Base-by-base conservation (phyloP, 495 filamentous ascomycete species). In the Neurospora pannonica region DNA sequence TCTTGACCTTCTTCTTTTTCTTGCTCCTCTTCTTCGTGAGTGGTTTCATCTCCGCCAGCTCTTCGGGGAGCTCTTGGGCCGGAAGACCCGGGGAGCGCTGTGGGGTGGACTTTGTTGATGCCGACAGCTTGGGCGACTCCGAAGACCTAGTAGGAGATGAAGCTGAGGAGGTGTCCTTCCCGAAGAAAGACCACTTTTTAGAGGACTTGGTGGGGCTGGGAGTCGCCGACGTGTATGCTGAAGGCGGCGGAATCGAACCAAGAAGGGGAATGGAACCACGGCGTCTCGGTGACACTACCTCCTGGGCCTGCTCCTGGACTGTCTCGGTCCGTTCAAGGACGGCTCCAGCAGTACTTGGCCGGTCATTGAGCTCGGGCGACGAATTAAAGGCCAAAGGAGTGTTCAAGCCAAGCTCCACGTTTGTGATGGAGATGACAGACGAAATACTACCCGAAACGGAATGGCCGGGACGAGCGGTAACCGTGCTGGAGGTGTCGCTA, bases 1-100 rank as follows among this genome's bases (percentile, higher is more conserved):
- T 89, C 75, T 91, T 93, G 72, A 94, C 92, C 81, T 90, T 93
- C 79, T 93, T 93, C 76, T 92, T 89, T 78, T 90, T 91, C 81
- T 93, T 92, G 54, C 84, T 86, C 17, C 83, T 78, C 79, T 92
- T 94, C 75, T 85, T 85, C 40, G 69, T 75, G 11, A 75, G 54
- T 1, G 76, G 77, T 70, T 82, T 83, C 5, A 69, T 24, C 0
- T 71, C 72, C 9, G 62, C 74, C 6, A 48, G 5, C 10, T 71
- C 71, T 10, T 74, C 75, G 3, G 40, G 70, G 11, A 73, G 10
- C 10, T 54, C 72, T 0, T 71, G 42, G 2, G 71, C 28, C 6
- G 38, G 54, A 0, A 42, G 62, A n/a, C 75, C 74, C 9, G 72
- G 38, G 19, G 71, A 76, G 24, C 78, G 71, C 13, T 81, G 76